Base-by-base conservation (phyloP, 2,329 filamentous ascomycete genomes). In the Karstenula rhodostoma region DNA sequence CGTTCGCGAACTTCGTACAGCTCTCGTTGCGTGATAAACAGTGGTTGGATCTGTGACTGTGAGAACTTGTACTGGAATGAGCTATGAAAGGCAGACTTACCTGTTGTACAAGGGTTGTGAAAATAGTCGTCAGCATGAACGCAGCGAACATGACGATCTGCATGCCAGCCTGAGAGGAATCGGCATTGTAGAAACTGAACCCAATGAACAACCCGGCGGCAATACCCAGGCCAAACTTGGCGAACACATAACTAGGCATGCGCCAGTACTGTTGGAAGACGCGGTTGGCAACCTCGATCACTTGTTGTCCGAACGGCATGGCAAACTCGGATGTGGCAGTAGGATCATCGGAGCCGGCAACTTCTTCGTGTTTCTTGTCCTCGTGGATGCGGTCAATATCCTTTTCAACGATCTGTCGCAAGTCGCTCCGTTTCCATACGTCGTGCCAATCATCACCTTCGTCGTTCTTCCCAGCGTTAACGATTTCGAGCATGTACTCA, bases 401-500 rank as follows among this genome's bases (percentile, higher is more conserved):
- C 3, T 66, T 59, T 25, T 80, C 73, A 0, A 81, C 71, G 3
- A 62, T 37, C 40, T 64, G 37, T 27, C 62, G 61, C 35, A 72
- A 64, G 2, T 63, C 35, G 44, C 71, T 74, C 1, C 51, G 33
- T 46, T 70, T 75, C 81, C 80, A 82, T 3, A 78, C 74, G 8
- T 75, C 61, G 46, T 76, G 75, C 81, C 80, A 82, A 60, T 82
- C 78, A 54, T 67, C 23, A 9, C 58, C 59, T 67, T 70, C 17
- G 59, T 64, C 8, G 60, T 70, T 55, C 55, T 67, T 62, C 50
- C 74, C 76, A 17, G 76, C 73, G 23, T 72, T 71, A 22, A 78
- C 77, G 27, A 81, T 73, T 57, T 81, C 80, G 12, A 93, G 83
- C 87, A 93, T 92, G 79, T 87, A 93, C 77, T 93, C 90, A 0